phyloP scores from a whole-genome alignment of 2,329 filamentous ascomycete species.

The Apiospora rasikravindrae region DNA sequence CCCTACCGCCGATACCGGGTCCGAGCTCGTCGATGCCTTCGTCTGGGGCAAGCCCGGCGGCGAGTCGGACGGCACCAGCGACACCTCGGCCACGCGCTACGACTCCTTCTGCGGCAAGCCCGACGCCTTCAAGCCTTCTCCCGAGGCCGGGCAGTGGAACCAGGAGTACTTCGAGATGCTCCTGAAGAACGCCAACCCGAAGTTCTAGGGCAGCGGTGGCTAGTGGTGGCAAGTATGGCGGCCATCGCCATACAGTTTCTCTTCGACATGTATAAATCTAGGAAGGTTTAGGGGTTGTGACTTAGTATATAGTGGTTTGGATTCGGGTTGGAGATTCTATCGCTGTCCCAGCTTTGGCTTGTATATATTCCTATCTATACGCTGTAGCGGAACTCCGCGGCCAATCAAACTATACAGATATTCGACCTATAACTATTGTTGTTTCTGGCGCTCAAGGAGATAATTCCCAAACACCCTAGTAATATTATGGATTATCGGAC shows the following conservation, averaged over 20 bases:
- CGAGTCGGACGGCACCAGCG: slow-evolving; percentile 51
- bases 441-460: no score
- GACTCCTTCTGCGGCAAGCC: slow-evolving; percentile 59
- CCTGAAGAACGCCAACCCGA: slow-evolving; percentile 59
- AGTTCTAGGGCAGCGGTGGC: slow-evolving; percentile 42
- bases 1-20: slow-evolving; percentile 59
- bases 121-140: slow-evolving; percentile 66
- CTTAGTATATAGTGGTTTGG: neutral
- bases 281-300: neutral
- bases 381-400: no score
- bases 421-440: no score
- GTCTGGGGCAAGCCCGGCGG: slow-evolving; percentile 69
- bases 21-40: slow-evolving; percentile 61
- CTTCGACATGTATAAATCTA: neutral
- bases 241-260: neutral
- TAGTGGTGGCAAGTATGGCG: neutral
- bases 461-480: no score
- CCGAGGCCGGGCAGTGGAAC: slow-evolving; percentile 76
- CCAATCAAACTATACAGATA: no score
- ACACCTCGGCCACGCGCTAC: slow-evolving; percentile 51
- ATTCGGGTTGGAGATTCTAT: neutral
- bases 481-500: no score
- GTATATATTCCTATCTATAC: neutral
- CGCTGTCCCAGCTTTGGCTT: neutral
- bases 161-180: slow-evolving; percentile 65